Evolutionary conservation across 176 grass and related monocot species (phyloP).

Genomic region (Raddia guianensis): DNA sequence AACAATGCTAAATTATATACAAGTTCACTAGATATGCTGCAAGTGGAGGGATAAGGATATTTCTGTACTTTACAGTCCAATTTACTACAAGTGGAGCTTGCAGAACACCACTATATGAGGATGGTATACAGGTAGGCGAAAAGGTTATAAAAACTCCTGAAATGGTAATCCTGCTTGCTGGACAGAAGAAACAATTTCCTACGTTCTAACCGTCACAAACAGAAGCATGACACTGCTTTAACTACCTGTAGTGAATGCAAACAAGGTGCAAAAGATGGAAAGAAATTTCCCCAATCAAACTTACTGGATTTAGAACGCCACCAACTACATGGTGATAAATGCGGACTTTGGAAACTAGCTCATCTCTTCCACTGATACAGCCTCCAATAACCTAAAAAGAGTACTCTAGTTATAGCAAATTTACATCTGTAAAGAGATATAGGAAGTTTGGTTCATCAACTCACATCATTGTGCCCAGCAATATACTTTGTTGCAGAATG

Average conservation of each 20-base stretch:
- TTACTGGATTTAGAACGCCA: slow-evolving; percentile 85
- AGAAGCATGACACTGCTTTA: not conserved
- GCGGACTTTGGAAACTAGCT: slow-evolving; percentile 75
- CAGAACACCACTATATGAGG: not conserved
- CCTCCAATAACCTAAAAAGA: slow-evolving; percentile 74
- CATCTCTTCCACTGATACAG: slow-evolving; percentile 72
- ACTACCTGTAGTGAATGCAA: not conserved
- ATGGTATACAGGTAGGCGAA: not conserved
- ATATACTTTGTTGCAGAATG: slow-evolving; percentile 99
- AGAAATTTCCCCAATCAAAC: slow-evolving; percentile 34
- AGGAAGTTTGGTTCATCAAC: slow-evolving; percentile 33
- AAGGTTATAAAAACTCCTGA: not conserved
- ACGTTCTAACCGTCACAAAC: not conserved
- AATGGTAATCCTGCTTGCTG: not conserved
- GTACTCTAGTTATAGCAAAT: slow-evolving; percentile 12
- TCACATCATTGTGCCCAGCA: slow-evolving; percentile 96
- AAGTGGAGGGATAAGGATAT: not conserved
- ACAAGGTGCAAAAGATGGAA: not conserved
- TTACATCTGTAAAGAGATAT: slow-evolving; percentile 11
- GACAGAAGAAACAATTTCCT: not conserved
- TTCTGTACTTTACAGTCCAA: slow-evolving; percentile 20
- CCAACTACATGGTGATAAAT: slow-evolving; percentile 88
- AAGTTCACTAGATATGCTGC: slow-evolving; percentile 8
- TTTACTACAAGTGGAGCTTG: not conserved
- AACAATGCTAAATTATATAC: not conserved